Base-by-base conservation (phyloP, 139 green algal genomes). In the Zygnema circumcarinatum region DNA sequence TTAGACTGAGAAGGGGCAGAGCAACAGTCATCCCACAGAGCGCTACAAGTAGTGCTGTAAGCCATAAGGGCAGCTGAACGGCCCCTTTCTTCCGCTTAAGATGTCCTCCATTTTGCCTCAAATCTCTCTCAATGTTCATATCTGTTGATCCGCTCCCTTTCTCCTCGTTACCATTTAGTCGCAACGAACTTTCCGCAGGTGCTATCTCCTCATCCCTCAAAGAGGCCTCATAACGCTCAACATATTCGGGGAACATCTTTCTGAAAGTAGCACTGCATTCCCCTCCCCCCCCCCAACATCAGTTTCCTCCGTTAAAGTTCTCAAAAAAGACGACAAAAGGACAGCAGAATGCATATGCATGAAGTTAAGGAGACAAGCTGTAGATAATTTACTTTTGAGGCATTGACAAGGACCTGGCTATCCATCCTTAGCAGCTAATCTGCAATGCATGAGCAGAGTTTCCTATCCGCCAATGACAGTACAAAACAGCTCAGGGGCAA, bases 221-320 rank as follows among this genome's bases (percentile, higher is more conserved):
- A 16, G 74, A 81, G 0, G 74, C 74, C 0, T 47, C 47, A 31
- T 81, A 81, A 29, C 33, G 20, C n/a, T 81, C 74, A 2, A 81
- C 74, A 0, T 69, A 53, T 47, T 81, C 74, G 2, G 74, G 74
- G 33, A 81, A 81, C 29, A 81, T 47, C 32, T 81, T 81, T 47
- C 33, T n/a, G 33, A 81, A 81, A 32, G 47, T 38, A 31, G 74
- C 29, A 31, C 74, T 81, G 31, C 1, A 20, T 69, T 32, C 1
- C 42, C 25, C 38, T 35, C 38, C 11, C 35, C 38, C 68, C 11
- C 38, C 38, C 68, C 25, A 41, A 76, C 29, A 16, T 29, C 1
- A 35, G 68, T 53, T 25, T 76, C 20, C 21, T 32, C 67, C 20
- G 38, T 35, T 35, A 20, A 20, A 76, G n/a, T n/a, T n/a, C n/a